Evolutionary conservation across 768 basidiomycete species (phyloP), one percentile per base, ranked within the genome.

Genomic region (Lentinula sp.): DNA sequence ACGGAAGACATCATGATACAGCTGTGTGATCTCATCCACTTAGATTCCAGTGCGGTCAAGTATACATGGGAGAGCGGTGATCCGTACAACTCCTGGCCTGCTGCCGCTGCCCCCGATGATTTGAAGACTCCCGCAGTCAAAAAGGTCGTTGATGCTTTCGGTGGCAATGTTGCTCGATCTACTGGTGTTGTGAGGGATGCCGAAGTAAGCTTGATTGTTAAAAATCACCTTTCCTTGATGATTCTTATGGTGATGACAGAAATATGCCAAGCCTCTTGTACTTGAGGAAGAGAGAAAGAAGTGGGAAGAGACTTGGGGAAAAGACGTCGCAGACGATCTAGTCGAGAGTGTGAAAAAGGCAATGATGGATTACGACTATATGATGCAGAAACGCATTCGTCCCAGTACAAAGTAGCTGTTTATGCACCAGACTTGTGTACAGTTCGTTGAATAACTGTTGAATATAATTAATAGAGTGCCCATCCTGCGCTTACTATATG

Each of bases 321-420:
- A 57, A 13, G 45, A 57, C 2, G 56, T 57, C 15, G 56, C 56
- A 18, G 42, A 57, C 9, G 45, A 57, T 43, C 7, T 57, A 28
- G 28, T 48, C 11, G 56, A 57, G 15, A 31, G 16, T 23, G 56
- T 28, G 16, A 48, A 40, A 21, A 34, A 43, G 42, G 56, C 42
- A 32, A 57, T 57, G 56, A 21, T 32, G n/a, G 56, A 57, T 48
- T 57, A 57, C 15, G 56, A 57, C 9, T 48, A 57, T 57, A 43
- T 57, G 42, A 31, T 57, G 56, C 16, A 57, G 45, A 54, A 32
- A 23, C 53, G 53, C 35, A 39, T 54, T 3, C 53, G 53, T 39
- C 53, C 53, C 21, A 32, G 51, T 43, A 48, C 18, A 4, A 23
- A 7, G 8, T 39, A 39, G 13, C 5, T 39, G 37, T 43, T 48